Evolutionary conservation across 2,329 filamentous ascomycete genomes (phyloP), one percentile per base, ranked within the genome.

Genomic region (Phialophora tarda): DNA sequence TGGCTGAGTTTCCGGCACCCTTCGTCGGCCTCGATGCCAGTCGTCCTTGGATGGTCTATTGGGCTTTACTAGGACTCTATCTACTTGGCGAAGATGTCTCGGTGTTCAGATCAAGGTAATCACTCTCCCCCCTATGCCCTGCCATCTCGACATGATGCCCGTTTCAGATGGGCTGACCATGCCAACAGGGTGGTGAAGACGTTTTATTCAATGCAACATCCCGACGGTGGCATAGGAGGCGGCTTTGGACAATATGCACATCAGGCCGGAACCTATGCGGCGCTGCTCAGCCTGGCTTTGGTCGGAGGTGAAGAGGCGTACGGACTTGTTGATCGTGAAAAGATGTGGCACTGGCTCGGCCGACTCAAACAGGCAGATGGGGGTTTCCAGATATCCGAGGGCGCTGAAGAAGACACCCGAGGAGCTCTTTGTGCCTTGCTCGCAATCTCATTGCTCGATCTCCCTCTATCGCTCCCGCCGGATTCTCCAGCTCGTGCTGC

Each of bases 11-110:
- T 67, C 92, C 94, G 0, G 80, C 85, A 7, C 82, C 81, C 3
- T 97, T 90, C 78, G 88, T 89, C 60, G 84, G 84, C 57, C 86
- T 93, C 71, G 95, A 99, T 82, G 90, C 95, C 34, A 93, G 91
- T 75, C 84, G 94, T 63, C 93, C 95, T 10, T 99, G 95, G 95
- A 86, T 97, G 74, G 84, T 97, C 70, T 98, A 97, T 81, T 99
- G 95, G 95, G 91, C 87, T 61, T 82, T 98, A 62, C 87, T 89
- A 38, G 92, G 87, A 2, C 82, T 99, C 70, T 82, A 85, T 28
- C 82, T 93, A 38, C 81, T 99, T 58, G 93, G 92, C 56, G 87
- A 93, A 75, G 91, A 97, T 76, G 78, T 87, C 47, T 82, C 80
- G 7, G 74, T 77, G 63, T 94, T 92, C 77, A 86, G 89, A 63